These are phyloP conservation scores for Tuber borchii DNA, from an alignment of 495 filamentous ascomycete genomes.

Conservation along the genomic window DNA sequence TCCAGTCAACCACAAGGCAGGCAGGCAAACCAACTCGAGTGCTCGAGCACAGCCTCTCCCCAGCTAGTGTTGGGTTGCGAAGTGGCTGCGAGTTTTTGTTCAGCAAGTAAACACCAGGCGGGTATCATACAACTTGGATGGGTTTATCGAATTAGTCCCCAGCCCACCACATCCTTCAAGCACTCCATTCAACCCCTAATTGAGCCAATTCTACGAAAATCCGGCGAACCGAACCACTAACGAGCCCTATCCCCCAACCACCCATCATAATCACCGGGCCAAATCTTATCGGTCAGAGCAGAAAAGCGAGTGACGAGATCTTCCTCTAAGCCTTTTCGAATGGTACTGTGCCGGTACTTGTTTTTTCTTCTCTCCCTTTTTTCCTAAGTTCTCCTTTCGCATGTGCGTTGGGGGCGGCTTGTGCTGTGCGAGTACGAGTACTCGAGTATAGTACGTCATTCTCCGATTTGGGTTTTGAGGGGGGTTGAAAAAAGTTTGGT, in stretches of 20 bases:
- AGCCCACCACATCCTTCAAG: too few species aligned
- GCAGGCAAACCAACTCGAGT: too few species aligned
- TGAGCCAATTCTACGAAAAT: not conserved
- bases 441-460: not conserved
- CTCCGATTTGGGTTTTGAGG: not conserved
- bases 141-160: too few species aligned
- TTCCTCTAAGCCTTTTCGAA: not conserved
- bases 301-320: not conserved
- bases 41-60: too few species aligned
- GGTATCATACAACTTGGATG: too few species aligned
- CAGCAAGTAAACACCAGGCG: too few species aligned
- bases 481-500: not conserved
- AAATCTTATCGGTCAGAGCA: not conserved
- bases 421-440: too few species aligned
- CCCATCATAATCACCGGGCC: too few species aligned
- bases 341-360: not conserved
- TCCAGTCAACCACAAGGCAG: not conserved
- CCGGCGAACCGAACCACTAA: not conserved
- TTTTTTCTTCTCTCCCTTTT: not conserved
- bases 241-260: too few species aligned
- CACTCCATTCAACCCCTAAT: not conserved
- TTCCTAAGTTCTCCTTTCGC: not conserved
- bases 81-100: too few species aligned
- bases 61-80: too few species aligned
- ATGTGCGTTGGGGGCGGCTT: not conserved